Evolutionary conservation across 805 yeast genomes (phyloP), one percentile per base, ranked within the genome.

Genomic region (Saccharomycopsis malanga): DNA sequence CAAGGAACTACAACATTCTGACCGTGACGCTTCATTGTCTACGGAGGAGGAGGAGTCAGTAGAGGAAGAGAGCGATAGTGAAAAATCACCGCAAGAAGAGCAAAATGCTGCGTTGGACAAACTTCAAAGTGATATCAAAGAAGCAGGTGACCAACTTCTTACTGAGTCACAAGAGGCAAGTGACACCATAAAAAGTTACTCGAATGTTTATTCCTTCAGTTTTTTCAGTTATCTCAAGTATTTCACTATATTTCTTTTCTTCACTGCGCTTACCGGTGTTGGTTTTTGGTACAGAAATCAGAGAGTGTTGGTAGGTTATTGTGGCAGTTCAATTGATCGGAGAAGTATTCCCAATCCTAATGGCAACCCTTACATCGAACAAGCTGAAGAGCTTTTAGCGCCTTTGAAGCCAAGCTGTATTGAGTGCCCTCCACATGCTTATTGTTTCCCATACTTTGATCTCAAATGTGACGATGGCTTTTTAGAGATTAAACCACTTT

Each of bases 401-500:
- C 48, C 58, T 0, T 57, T 63, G 35, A 60, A 72, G 42, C 94
- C 95, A 2, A 39, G 55, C 0, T 91, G 98, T 65, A 65, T 74
- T 3, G 75, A 75, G 22, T 91, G 98, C 60, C 97, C 98, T 1
- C 74, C 71, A 3, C 81, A 89, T 64, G 93, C 89, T 0, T 68
- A 76, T 34, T 91, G 98, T 64, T 77, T 72, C 53, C 76, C 78
- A 21, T 60, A 71, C 39, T 67, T 83, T 56, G 67, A 72, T 44
- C 58, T 85, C 6, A 78, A 73, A 48, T 91, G 98, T 63, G 79
- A 76, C 55, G 80, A 79, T 39, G 95, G 82, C 48, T 84, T 69
- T 58, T 70, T 67, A 30, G 58, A 58, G 34, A 68, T 72, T 44
- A 81, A 82, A 14, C 73, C 80, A 73, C 21, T 41, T 2, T 38